Base-by-base conservation (phyloP, 192 early-diverging fungal genomes). In the Entomortierella beljakovae region DNA sequence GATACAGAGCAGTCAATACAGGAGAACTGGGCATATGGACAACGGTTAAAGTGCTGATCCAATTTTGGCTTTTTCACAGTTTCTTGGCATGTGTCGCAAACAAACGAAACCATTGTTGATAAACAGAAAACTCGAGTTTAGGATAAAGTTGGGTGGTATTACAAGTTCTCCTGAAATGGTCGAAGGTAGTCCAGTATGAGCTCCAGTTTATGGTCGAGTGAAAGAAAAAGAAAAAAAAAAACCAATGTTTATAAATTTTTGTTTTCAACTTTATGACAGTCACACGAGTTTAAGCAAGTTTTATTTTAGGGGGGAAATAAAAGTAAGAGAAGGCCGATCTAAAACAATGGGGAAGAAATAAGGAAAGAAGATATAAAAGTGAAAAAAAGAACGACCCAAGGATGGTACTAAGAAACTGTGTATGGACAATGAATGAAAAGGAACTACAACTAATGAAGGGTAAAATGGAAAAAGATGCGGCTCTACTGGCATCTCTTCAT, bases 11-110 rank as follows among this genome's bases (percentile, higher is more conserved):
- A 99, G 81, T 99, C 97, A 64, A 98, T 91, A 81, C 96, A 98
- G 22, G 92, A 90, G 80, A 93, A 97, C 54, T 89, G 85, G n/a
- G 96, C 93, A 42, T 91, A 72, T 35, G 83, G 85, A 81, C 97
- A 99, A n/a, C 94, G 90, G 64, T 88, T 75, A 23, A 76, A 76
- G 81, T 99, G 97, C 63, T 88, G 86, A 62, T 96, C 94, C 7
- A 96, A 86, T 77, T 98, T 98, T 38, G 92, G 88, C 87, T 98
- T 98, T 82, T 98, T 99, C n/a, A 99, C 77, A 52, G 94, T 94
- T 74, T 94, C 91, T 60, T 90, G 87, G 70, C 92, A 93, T 38
- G 80, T 84, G 74, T 92, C 91, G 73, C 92, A 93, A 40, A 88
- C 88, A 71, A 90, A 90, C 7, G 89, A 88, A 15, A 88, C 89